Conservation (phyloP, 78 protist genomes). For the Chrysochromulina parva region DNA sequence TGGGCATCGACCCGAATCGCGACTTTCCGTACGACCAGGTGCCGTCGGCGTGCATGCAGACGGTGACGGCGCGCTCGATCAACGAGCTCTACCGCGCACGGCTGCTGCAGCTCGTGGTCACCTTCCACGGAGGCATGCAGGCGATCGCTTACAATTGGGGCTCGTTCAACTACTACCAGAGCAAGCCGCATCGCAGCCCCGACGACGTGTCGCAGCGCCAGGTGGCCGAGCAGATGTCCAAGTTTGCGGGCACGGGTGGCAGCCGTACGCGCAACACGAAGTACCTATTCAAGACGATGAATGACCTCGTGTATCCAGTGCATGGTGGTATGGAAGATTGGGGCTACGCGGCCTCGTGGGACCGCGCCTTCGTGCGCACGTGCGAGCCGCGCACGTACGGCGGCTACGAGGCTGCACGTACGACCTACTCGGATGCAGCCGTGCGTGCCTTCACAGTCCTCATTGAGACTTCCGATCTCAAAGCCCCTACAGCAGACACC, state of each 20-base stretch:
- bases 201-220: not conserved
- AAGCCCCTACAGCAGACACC: not conserved
- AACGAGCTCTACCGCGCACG: constrained; percentile 32
- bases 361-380: not conserved
- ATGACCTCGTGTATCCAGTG: constrained; percentile 14
- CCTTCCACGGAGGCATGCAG: constrained; percentile 41
- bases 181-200: not conserved
- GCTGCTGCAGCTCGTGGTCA: not conserved
- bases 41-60: not conserved
- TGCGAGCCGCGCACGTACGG: not conserved
- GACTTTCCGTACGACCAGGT: constrained; percentile 1
- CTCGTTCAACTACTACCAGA: not conserved
- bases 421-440: not conserved
- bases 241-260: not conserved
- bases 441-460: not conserved
- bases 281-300: constrained; percentile 4
- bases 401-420: not conserved
- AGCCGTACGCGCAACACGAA: not conserved
- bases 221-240: not conserved
- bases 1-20: constrained; percentile 32
- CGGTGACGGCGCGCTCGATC: constrained; percentile 9
- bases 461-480: not conserved
- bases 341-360: constrained; percentile 28
- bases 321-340: constrained; percentile 30
- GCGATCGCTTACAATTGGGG: constrained; percentile 27